Evolutionary conservation across 768 basidiomycete genomes (phyloP), one percentile per base, ranked within the genome.

Genomic region (Suillus clintonianus): DNA sequence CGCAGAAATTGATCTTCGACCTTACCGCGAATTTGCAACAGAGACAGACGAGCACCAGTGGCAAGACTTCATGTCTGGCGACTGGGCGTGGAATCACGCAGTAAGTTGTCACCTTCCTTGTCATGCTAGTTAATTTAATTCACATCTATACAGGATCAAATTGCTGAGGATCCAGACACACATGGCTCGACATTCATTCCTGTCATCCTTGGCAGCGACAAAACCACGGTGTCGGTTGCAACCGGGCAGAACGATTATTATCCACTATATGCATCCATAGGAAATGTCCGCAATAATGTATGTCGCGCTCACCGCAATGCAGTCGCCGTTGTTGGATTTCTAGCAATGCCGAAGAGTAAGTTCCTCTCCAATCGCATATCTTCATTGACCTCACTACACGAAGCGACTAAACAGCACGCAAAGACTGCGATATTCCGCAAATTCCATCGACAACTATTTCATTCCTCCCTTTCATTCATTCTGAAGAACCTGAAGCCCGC

Each of bases 361-460:
- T 68, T 22, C 59, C 1, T 39, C n/a, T 32, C 5, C 17, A 22
- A 45, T 34, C 22, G 48, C 13, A 7, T 51, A 22, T 13, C 7
- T 43, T 9, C 59, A 45, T 36, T 63, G 19, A n/a, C 22, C n/a
- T n/a, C n/a, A n/a, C n/a, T n/a, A n/a, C n/a, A n/a, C n/a, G n/a
- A n/a, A n/a, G n/a, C 65, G 7, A 61, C 55, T 45, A 36, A 62
- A 15, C 62, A 70, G 42, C 64, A 70, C 22, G 61, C 69, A 41
- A 60, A 61, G 13, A 60, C 65, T 59, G 10, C 19, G 17, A 50
- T 56, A 19, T 77, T 74, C 50, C 69, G 69, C 11, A 73, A 67
- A 30, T 80, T 80, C 58, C 68, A 69, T 2, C 63, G 70, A 1
- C 70, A 76, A 34, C 65, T 78, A 0, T 78, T 75, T 58, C 77